A percentile compares a stretch with the other conserved stretches of the same genome.
Evolutionary conservation across 2,329 filamentous ascomycete species (phyloP).

Genomic region (Ascochyta viciae-villosae): DNA sequence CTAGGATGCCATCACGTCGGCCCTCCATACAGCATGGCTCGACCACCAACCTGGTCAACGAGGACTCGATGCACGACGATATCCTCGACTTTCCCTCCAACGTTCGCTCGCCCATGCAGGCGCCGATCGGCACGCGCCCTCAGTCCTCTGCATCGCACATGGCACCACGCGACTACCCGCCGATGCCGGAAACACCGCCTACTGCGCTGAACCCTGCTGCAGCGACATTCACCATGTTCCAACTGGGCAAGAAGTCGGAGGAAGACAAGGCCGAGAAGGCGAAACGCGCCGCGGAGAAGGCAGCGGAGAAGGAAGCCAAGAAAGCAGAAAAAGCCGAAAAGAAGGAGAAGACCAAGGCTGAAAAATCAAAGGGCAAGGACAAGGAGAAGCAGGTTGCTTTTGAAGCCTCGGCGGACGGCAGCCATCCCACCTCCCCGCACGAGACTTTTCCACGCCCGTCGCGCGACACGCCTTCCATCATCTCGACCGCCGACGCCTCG

Average conservation of each 20-base stretch:
- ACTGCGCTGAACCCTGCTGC: slow-evolving; percentile 81
- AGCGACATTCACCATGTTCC: slow-evolving; percentile 74
- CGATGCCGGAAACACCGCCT: slow-evolving; percentile 53
- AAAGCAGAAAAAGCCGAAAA: slow-evolving; percentile 45
- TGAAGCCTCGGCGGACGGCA: slow-evolving; percentile 28
- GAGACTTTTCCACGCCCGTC: slow-evolving; percentile 46
- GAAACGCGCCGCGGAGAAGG: slow-evolving; percentile 40
- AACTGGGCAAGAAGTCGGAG: slow-evolving; percentile 39
- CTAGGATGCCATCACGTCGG: slow-evolving; percentile 77
- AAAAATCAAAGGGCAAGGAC: slow-evolving; percentile 45
- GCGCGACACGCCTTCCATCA: slow-evolving; percentile 52
- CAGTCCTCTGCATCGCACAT: slow-evolving; percentile 61
- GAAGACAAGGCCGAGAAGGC: slow-evolving; percentile 45
- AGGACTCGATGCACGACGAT: slow-evolving; percentile 59
- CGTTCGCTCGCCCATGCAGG: slow-evolving; percentile 62
- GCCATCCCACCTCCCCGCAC: slow-evolving; percentile 34
- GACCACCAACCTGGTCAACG: slow-evolving; percentile 65
- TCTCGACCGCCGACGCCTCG: slow-evolving; percentile 49
- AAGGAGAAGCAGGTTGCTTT: slow-evolving; percentile 39
- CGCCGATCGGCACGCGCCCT: slow-evolving; percentile 82
- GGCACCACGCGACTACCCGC: slow-evolving; percentile 20
- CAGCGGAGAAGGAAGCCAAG: slow-evolving; percentile 48
- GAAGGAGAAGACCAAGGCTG: slow-evolving; percentile 48
- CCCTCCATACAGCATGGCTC: slow-evolving; percentile 82
- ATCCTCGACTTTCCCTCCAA: slow-evolving; percentile 58